Percentiles rank a stretch among this genome's conserved stretches.
These are phyloP conservation scores for Lenwebbia sp. DNA, from an alignment of 345 rosid species.

Conservation along the genomic window DNA sequence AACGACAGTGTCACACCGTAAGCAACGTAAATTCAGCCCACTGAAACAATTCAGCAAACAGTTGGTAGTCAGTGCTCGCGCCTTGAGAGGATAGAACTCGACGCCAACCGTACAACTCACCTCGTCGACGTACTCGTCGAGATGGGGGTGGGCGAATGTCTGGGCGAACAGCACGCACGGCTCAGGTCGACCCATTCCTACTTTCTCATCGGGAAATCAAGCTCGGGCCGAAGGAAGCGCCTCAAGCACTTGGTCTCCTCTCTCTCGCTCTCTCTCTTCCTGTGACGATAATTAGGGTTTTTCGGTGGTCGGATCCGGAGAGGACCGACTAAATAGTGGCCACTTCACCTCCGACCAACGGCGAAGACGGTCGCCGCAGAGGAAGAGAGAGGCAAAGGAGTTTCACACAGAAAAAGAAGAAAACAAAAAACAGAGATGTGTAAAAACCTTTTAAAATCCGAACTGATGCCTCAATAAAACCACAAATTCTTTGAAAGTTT, in stretches of 20 bases:
- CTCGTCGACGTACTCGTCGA: conserved; percentile 98
- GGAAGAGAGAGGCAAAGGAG: background rate
- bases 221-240: background rate
- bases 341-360: background rate
- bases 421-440: background rate
- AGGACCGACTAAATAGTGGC: background rate
- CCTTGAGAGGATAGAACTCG: background rate
- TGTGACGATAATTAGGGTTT: background rate
- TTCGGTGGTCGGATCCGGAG: background rate
- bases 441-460: background rate
- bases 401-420: background rate
- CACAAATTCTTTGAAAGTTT: background rate
- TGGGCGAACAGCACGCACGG: conserved; percentile 89
- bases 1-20: background rate
- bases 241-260: background rate
- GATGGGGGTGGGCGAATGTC: conserved; percentile 87
- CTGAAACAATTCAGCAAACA: background rate
- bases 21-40: background rate
- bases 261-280: background rate
- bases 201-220: background rate
- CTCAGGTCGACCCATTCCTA: conserved; percentile 73
- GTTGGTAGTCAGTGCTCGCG: background rate
- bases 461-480: background rate
- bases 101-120: conserved; percentile 10
- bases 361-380: background rate